Conservation (phyloP, 768 basidiomycete genomes). For the Collybia nuda region DNA sequence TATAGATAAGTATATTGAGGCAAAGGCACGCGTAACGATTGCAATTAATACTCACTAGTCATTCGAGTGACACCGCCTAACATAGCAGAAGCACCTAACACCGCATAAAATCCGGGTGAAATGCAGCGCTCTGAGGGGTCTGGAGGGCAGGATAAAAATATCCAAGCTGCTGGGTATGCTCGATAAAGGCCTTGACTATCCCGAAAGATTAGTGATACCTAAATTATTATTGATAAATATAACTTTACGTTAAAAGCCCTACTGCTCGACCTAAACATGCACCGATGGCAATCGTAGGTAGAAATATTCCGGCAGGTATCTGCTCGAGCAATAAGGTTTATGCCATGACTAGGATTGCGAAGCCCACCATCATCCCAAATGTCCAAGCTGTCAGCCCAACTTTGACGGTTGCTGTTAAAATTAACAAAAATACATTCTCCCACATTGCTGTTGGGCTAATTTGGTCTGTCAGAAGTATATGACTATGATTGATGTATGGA, state of each 20-base stretch:
- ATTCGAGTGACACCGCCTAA: constrained; percentile 75
- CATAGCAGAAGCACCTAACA: constrained; percentile 77
- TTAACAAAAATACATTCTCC: constrained; percentile 66
- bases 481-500: not conserved
- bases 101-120: constrained; percentile 76
- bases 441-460: constrained; percentile 57
- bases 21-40: not conserved
- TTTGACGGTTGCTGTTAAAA: constrained; percentile 63
- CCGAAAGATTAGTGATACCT: constrained; percentile 2
- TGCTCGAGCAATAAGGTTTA: constrained; percentile 19
- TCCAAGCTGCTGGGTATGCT: constrained; percentile 65
- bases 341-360: not conserved
- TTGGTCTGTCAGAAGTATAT: not conserved
- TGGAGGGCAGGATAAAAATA: constrained; percentile 71
- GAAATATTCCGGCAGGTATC: constrained; percentile 76
- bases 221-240: not conserved
- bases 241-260: constrained; percentile 61
- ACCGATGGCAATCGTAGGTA: constrained; percentile 75
- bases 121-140: constrained; percentile 68
- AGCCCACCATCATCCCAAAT: constrained; percentile 73
- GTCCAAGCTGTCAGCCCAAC: constrained; percentile 71
- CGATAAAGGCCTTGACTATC: constrained; percentile 65
- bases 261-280: constrained; percentile 72
- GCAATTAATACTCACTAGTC: constrained; percentile 51
- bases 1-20: constrained; percentile 20